These are phyloP conservation scores for Myriosclerotinia scirpicola DNA, from an alignment of 2,329 filamentous ascomycete genomes.

Conservation along the genomic window DNA sequence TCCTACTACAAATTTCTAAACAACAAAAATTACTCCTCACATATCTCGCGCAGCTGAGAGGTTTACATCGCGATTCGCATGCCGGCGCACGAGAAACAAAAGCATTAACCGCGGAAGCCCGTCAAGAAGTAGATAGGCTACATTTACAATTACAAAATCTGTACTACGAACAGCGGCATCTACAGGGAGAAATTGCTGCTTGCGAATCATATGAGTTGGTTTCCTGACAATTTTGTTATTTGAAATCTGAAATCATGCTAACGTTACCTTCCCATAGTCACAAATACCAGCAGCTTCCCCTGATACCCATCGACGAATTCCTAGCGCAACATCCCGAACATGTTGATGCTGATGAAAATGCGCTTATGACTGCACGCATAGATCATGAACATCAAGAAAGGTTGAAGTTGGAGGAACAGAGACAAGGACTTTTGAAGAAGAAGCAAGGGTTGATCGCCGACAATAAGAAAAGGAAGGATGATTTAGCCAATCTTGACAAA, in stretches of 20 bases:
- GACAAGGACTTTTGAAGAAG: constrained; percentile 72
- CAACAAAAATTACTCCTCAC: constrained; percentile 80
- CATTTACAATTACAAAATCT: constrained; percentile 94
- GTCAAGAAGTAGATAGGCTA: constrained; percentile 86
- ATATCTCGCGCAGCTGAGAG: constrained; percentile 76
- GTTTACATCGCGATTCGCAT: constrained; percentile 78
- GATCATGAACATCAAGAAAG: constrained; percentile 86
- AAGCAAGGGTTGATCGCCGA: constrained; percentile 69
- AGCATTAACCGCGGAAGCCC: constrained; percentile 77
- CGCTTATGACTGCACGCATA: constrained; percentile 86
- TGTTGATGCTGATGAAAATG: constrained; percentile 68
- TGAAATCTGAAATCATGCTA: constrained; percentile 15
- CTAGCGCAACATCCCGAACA: constrained; percentile 74
- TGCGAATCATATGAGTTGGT: constrained; percentile 90
- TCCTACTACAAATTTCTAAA: constrained; percentile 62
- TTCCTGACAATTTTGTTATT: neutral
- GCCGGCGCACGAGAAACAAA: constrained; percentile 84
- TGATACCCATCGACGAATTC: constrained; percentile 83
- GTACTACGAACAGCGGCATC: constrained; percentile 91
- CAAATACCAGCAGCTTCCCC: constrained; percentile 80
- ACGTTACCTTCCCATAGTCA: constrained; percentile 55
- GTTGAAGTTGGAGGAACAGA: constrained; percentile 79
- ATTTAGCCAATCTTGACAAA: constrained; percentile 85
- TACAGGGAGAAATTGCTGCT: constrained; percentile 84
- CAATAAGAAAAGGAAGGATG: constrained; percentile 92